Percentiles rank a stretch among this genome's conserved stretches.
Evolutionary conservation across 495 filamentous ascomycete genomes (phyloP).

Genomic region (Xylaria acuta): DNA sequence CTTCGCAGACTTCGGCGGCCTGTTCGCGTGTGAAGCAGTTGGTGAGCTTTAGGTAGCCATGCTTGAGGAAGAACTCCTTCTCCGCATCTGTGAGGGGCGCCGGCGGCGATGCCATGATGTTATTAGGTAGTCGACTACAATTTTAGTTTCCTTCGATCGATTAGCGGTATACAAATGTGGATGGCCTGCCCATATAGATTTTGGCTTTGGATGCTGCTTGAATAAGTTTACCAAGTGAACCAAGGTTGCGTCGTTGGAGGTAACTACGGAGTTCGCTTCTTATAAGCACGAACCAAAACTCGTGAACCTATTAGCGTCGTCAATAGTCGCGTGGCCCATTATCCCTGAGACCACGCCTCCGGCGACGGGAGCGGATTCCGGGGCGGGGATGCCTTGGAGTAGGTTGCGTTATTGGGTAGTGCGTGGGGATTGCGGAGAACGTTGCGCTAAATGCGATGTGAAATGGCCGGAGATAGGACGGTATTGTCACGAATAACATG

Average conservation of each 20-base stretch:
- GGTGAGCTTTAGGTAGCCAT: constrained; percentile 68
- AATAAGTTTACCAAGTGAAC: background rate
- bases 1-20: constrained; percentile 60
- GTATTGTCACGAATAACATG: background rate
- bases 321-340: background rate
- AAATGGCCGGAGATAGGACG: background rate
- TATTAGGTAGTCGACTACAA: background rate
- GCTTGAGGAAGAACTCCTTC: constrained; percentile 68
- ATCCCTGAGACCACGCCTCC: background rate
- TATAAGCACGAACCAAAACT: background rate
- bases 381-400: constrained; percentile 18
- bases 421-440: constrained; percentile 19
- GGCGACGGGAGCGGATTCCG: background rate
- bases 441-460: constrained; percentile 5
- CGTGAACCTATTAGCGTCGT: background rate
- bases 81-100: constrained; percentile 63
- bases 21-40: constrained; percentile 68
- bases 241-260: background rate
- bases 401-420: constrained; percentile 6
- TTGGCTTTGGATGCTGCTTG: background rate
- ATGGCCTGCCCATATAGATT: background rate
- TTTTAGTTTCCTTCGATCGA: background rate
- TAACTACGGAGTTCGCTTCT: background rate
- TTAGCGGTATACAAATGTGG: background rate
- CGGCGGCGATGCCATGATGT: constrained; percentile 37